phyloP scores from a whole-genome alignment of 768 basidiomycete species.

The Leccinum truebloodii region DNA sequence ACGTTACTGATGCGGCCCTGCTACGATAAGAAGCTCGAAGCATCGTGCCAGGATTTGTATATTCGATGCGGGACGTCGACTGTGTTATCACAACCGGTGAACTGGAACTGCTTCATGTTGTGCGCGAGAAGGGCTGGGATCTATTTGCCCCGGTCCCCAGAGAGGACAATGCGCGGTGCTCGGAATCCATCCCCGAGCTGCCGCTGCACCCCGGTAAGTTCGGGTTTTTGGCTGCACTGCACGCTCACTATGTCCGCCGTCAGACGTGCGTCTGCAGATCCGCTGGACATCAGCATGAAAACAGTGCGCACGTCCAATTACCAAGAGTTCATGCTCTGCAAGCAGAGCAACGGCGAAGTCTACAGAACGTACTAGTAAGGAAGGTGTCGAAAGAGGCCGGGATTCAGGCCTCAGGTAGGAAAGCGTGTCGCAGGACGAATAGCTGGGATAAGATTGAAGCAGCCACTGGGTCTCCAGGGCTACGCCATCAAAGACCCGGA shows the following conservation, averaged over 20 bases:
- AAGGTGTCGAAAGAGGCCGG: constrained; percentile 86
- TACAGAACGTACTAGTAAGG: constrained; percentile 88
- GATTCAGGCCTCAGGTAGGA: constrained; percentile 50
- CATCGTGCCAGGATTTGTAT: constrained; percentile 87
- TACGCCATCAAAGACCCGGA: constrained; percentile 98
- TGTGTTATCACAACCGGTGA: constrained; percentile 98
- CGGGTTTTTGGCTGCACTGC: constrained; percentile 85
- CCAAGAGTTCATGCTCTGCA: constrained; percentile 66
- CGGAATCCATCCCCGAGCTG: constrained; percentile 61
- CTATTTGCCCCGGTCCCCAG: constrained; percentile 26
- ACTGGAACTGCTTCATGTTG: constrained; percentile 64
- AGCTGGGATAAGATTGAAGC: constrained; percentile 21
- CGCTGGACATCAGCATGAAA: constrained; percentile 53
- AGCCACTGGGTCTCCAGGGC: constrained; percentile 72
- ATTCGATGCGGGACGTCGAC: constrained; percentile 90
- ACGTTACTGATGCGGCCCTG: constrained; percentile 92
- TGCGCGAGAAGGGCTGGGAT: constrained; percentile 62
- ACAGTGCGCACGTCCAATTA: constrained; percentile 74
- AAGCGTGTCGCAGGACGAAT: constrained; percentile 60
- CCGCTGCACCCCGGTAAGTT: constrained; percentile 80
- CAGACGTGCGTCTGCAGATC: constrained; percentile 40
- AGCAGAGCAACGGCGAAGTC: constrained; percentile 47
- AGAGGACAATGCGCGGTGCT: constrained; percentile 39
- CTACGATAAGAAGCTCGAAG: constrained; percentile 99
- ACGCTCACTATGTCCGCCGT: constrained; percentile 62